Evolutionary conservation across 305 asterid species (phyloP), one percentile per base, ranked within the genome.

Genomic region (Fraxinus floribunda): DNA sequence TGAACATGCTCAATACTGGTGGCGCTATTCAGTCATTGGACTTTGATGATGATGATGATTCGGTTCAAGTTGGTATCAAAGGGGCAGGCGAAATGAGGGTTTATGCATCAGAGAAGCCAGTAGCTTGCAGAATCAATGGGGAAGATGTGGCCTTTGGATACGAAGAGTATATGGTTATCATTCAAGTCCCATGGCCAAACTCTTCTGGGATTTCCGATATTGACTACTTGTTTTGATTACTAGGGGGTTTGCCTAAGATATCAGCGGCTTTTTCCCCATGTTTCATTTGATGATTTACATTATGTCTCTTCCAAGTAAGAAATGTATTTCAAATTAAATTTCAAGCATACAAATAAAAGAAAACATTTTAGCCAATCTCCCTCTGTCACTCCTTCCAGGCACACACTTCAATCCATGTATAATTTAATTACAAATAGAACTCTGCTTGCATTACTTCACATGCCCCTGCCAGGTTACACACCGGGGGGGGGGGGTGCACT

Each of bases 1-100:
- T 57, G 22, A 94, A 94, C 86, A 95, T 95, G 99, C 94, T 95
- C 73, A 94, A 95, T 84, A 89, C 95, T 5, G 98, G 99, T 39
- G 99, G 97, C 8, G 97, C 97, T 1, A 87, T 95, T 41, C 89
- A 90, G 49, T 84, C 93, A 0, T 9, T 93, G 86, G 86, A 6
- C 32, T 77, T 74, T 35, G 79, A 90, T 1, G 84, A 85, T 16
- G 82, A 84, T 10, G 86, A 81, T 1, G 78, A 75, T 4, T 87
- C 87, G 3, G 94, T 89, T 35, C 73, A 82, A 46, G 78, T 93
- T 30, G 94, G 86, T 73, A 90, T 93, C 74, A 93, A 87, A 73
- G 98, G 98, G 55, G 77, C 78, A 18, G 98, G 98, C 22, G 97
- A 91, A 79, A 89, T 93, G 97, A 89, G 90, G 88, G 89, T 76